Evolutionary conservation across 441 rosid species (phyloP).

Genomic region (Euphorbia schlechtendalii): DNA sequence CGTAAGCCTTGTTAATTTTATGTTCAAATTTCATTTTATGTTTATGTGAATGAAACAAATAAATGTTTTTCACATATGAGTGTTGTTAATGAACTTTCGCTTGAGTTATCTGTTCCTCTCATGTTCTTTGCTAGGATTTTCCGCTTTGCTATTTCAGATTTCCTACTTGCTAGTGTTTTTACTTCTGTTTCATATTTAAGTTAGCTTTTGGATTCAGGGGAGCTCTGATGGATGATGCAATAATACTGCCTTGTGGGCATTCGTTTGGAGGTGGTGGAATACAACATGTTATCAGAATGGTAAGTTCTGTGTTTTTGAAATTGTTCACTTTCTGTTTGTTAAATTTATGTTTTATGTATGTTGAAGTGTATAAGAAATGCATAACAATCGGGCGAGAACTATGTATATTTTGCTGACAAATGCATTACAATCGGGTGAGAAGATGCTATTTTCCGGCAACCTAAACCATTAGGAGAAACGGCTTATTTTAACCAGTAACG

Average conservation of each 20-base stretch:
- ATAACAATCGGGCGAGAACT: neutral
- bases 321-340: neutral
- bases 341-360: neutral
- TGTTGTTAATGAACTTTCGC: neutral
- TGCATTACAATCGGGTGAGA: neutral
- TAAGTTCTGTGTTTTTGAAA: conserved; percentile 23
- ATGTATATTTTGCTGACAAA: neutral
- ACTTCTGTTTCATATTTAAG: conserved; percentile 14
- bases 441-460: neutral
- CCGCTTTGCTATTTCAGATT: no score
- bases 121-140: neutral
- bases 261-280: conserved; percentile 75
- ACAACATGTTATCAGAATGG: conserved; percentile 52
- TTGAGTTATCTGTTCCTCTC: neutral
- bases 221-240: conserved; percentile 84
- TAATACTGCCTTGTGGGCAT: conserved; percentile 87
- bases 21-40: neutral
- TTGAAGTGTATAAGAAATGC: neutral
- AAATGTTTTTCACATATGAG: neutral
- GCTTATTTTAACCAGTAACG: no score
- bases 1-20: conserved; percentile 43
- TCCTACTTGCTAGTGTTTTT: neutral
- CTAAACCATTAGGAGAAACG: no score
- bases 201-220: conserved; percentile 42
- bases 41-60: neutral